phyloP scores from a whole-genome alignment of 202 grass and related monocot genomes.

The Hordeum pubiflorum region DNA sequence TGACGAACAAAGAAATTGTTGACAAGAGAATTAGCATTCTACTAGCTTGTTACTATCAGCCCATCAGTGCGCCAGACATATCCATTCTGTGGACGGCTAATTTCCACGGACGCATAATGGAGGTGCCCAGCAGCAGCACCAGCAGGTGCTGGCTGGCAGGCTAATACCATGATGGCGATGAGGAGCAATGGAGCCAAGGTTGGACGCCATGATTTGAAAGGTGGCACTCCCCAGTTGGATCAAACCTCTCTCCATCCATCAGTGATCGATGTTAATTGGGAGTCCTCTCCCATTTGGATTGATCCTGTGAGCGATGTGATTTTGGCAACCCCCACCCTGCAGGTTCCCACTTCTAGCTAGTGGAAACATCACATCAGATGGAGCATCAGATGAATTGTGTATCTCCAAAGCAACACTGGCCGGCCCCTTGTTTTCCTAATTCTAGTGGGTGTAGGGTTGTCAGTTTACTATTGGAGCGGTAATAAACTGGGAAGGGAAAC shows the following conservation, averaged over 20 bases:
- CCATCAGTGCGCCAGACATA: not conserved
- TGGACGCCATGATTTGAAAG: constrained; percentile 39
- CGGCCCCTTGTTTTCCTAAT: not conserved
- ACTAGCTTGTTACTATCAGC: not conserved
- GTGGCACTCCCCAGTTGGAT: not conserved
- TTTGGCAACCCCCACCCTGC: not conserved
- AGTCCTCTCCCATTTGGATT: not conserved
- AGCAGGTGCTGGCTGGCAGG: not conserved
- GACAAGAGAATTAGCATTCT: no score
- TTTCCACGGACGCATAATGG: constrained; percentile 6
- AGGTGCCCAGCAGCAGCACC: not conserved
- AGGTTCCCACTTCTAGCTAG: not conserved
- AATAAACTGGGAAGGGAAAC: not conserved
- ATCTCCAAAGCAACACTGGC: not conserved
- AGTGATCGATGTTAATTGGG: not conserved
- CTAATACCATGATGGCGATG: not conserved
- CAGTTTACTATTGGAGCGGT: not conserved
- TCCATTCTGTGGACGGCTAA: not conserved
- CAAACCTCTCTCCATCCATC: not conserved
- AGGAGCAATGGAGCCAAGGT: constrained; percentile 5
- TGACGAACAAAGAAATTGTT: no score
- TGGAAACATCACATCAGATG: constrained; percentile 1
- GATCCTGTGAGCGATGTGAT: not conserved
- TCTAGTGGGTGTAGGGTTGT: not conserved
- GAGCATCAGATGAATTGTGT: not conserved